These are phyloP conservation scores for Xylaria longipes DNA, from an alignment of 495 filamentous ascomycete genomes.

Conservation along the genomic window DNA sequence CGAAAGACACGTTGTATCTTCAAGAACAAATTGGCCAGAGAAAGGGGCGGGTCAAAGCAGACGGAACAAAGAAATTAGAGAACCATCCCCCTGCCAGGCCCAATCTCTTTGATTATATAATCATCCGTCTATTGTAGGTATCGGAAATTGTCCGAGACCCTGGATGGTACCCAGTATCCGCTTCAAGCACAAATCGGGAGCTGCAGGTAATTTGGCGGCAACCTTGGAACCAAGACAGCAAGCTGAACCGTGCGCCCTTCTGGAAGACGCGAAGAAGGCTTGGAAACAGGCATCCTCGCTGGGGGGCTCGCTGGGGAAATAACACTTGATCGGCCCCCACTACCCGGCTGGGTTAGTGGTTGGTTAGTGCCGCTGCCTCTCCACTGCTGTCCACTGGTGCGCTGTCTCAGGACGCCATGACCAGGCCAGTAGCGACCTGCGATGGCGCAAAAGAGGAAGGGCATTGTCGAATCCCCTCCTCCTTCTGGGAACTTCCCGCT, in stretches of 20 bases:
- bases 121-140: not conserved
- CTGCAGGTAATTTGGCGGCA: constrained; percentile 11
- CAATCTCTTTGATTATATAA: too few species aligned
- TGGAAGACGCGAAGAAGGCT: constrained; percentile 43
- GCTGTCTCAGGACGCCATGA: constrained; percentile 15
- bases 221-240: constrained; percentile 25
- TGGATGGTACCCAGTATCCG: too few species aligned
- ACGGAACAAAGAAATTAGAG: not conserved
- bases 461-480: constrained; percentile 22
- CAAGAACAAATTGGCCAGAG: not conserved
- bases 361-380: not conserved
- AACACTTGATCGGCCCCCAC: constrained; percentile 13
- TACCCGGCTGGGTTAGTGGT: constrained; percentile 16
- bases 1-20: not conserved
- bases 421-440: constrained; percentile 12
- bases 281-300: constrained; percentile 29
- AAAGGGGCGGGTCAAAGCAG: not conserved
- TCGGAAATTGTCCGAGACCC: too few species aligned
- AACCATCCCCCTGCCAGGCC: too few species aligned
- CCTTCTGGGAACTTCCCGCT: not conserved
- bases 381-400: constrained; percentile 23
- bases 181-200: too few species aligned
- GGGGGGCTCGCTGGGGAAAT: constrained; percentile 13
- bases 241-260: constrained; percentile 39
- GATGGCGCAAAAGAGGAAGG: constrained; percentile 10